Percentiles rank a stretch among this genome's conserved stretches.
These are phyloP conservation scores for Thermomyces lanuginosus DNA, from an alignment of 2,329 filamentous ascomycete species.

Conservation along the genomic window DNA sequence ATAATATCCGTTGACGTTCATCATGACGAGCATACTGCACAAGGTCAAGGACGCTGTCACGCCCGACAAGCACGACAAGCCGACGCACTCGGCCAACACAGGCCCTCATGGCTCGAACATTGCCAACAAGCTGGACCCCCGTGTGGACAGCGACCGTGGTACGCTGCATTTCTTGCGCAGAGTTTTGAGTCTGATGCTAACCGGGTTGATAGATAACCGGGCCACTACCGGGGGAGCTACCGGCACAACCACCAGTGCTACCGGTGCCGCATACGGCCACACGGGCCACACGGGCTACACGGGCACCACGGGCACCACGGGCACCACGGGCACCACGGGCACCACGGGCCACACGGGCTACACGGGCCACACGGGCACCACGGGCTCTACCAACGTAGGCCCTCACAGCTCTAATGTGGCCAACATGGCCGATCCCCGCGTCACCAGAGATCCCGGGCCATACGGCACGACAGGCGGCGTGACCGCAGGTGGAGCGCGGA, in stretches of 20 bases:
- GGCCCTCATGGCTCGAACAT: constrained; percentile 25
- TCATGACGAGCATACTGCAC: constrained; percentile 6
- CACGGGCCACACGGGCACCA: constrained; percentile 9
- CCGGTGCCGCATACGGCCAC: constrained; percentile 2
- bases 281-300: background rate
- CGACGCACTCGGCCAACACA: constrained; percentile 7
- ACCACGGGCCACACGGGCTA: constrained; percentile 12
- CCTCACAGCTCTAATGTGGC: constrained; percentile 23
- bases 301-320: constrained; percentile 1
- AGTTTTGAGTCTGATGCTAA: background rate
- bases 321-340: background rate
- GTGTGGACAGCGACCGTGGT: constrained; percentile 15
- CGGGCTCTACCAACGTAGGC: constrained; percentile 10
- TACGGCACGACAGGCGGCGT: constrained; percentile 9
- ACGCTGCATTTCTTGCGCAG: background rate
- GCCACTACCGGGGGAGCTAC: constrained; percentile 1
- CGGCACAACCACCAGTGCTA: constrained; percentile 1
- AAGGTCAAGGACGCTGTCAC: constrained; percentile 7
- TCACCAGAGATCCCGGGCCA: constrained; percentile 14
- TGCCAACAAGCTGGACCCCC: constrained; percentile 23
- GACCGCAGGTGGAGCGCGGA: constrained; percentile 2
- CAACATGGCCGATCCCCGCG: constrained; percentile 22
- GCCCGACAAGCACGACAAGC: constrained; percentile 4
- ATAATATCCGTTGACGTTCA: constrained; percentile 1
- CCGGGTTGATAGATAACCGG: background rate